Base-by-base conservation (phyloP, 345 rosid species). In the Lepidium didymum region DNA sequence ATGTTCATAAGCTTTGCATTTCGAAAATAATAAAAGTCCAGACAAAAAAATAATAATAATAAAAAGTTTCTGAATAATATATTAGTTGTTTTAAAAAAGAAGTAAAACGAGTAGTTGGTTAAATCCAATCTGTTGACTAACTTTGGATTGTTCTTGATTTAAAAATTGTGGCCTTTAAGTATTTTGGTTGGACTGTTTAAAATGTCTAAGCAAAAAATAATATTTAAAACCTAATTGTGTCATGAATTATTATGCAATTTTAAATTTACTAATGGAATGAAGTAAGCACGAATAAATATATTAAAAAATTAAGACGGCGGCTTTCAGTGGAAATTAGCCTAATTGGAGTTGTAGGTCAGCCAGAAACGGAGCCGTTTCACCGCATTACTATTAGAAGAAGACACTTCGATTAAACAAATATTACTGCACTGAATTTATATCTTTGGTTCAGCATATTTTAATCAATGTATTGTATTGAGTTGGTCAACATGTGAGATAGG, bases 401-500 rank as follows among this genome's bases (percentile, higher is more conserved):
- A 49, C 15, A 64, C 46, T 64, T 37, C 21, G 8, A 61, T 29
- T 10, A 18, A 7, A 18, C 10, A 6, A 14, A 42, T 8, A 42
- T 5, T 33, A 43, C 15, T 14, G 51, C 5, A 16, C 33, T 67
- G 40, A 27, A 5, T 18, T 14, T 65, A 15, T 37, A 2, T 35
- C 8, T 56, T 14, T 36, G 41, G 18, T 25, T 61, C 14, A 31
- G 10, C 41, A 43, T 10, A 45, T 35, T 45, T 45, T 23, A 44
- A 15, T 61, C 7, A 41, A 31, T n/a, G n/a, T n/a, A n/a, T 10
- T 13, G 11, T 23, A 29, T 53, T 62, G 64, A 72, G 29, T 56
- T 56, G 50, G 65, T 57, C 66, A 38, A 53, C 45, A 46, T 37
- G 51, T 72, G 65, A 72, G 53, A 56, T n/a, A 55, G 51, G 13